Evolutionary conservation across 345 rosid species (phyloP).

Genomic region (Eucalyptus dawsonii): DNA sequence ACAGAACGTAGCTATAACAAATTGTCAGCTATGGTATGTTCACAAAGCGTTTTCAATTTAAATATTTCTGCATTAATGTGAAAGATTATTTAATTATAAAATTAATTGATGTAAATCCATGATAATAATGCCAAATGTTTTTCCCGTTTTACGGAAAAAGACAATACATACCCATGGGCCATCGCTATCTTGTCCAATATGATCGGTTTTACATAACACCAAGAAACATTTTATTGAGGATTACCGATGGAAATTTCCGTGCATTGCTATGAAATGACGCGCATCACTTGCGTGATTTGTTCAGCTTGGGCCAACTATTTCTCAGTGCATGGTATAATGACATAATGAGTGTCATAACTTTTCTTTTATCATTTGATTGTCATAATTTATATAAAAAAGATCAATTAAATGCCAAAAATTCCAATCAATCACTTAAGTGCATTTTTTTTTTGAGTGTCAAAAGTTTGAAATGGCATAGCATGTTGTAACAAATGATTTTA

Average conservation of each 20-base stretch:
- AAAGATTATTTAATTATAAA: too few relatives aligned
- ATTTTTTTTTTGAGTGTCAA: accelerated
- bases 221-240: neutral
- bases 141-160: neutral
- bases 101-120: neutral
- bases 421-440: too few relatives aligned
- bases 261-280: neutral
- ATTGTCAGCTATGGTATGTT: neutral
- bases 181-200: neutral
- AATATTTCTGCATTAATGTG: neutral
- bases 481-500: too few relatives aligned
- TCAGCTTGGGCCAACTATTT: neutral
- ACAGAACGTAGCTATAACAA: neutral
- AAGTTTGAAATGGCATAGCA: accelerated
- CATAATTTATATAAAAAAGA: too few relatives aligned
- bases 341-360: too few relatives aligned
- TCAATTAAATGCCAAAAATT: too few relatives aligned
- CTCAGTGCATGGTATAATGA: neutral
- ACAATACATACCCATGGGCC: neutral
- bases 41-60: neutral
- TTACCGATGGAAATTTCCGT: neutral
- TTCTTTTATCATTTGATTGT: too few relatives aligned
- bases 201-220: neutral
- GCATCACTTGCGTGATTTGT: neutral
- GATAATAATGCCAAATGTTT: neutral